Base-by-base conservation (phyloP, 352 stramenopile species). In the Phytopythium chamaehyphon region DNA sequence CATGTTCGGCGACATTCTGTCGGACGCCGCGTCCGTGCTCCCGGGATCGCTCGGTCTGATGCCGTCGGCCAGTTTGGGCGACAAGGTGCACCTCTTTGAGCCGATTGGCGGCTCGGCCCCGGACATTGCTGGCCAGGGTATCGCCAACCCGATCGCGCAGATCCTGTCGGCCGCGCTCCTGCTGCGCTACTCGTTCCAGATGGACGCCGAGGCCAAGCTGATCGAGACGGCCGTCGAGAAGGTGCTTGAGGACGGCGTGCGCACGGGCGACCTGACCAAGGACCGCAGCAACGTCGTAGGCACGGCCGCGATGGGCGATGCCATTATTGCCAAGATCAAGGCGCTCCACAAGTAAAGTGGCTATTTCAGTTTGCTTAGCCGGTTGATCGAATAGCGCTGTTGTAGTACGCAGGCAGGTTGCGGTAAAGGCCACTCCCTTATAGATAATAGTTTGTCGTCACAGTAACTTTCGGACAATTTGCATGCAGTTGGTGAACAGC, bases 1-100 rank as follows among this genome's bases (percentile, higher is more conserved):
- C 77, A 98, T 99, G 73, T 99, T 99, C 73, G 97, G 97, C 45
- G 97, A 99, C 72, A 99, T 99, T 62, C 62, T 99, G 5, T 98
- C 92, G 59, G 97, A 99, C 61, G 96, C 98, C 35, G 96, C 96
- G 28, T 98, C 88, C 21, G 98, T 99, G 83, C 74, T 99, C 33
- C 96, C 98, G 11, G 97, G 97, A 36, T 98, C 92, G 54, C 83
- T 99, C 18, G 97, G 97, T 8, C 97, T 99, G 72, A 96, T 99
- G 62, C 96, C 96, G n/a, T 98, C 91, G n/a, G 97, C 96, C 11
- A 98, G 91, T 66, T 87, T 99, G 51, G 83, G 83, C 35, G 60
- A 86, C 45, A 83, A 82, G 47, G 82, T 94, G 53, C 79, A 94
- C 66, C 90, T 99, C 16, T 99, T 99, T 69, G 97, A 99, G 73